These are phyloP conservation scores for Scytalidium sp. DNA, from an alignment of 2,329 filamentous ascomycete genomes.

Conservation along the genomic window DNA sequence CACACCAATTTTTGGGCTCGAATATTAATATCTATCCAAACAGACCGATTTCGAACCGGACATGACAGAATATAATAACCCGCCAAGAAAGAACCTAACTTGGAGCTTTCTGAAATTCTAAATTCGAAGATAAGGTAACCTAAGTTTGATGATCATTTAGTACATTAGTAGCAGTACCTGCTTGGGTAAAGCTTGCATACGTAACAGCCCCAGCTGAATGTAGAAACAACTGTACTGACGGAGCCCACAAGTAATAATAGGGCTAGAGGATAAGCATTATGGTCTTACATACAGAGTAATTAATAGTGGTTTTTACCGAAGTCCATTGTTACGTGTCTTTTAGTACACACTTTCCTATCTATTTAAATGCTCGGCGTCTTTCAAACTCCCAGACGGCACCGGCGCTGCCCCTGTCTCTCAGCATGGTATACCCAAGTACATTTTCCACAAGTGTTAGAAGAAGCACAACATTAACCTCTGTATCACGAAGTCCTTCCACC, in stretches of 20 bases:
- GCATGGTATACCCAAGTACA: slow-evolving; percentile 41
- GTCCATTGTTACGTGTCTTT: no score
- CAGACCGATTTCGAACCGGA: slow-evolving; percentile 8
- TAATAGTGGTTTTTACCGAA: no score
- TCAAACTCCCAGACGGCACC: slow-evolving; percentile 31
- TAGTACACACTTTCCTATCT: background rate
- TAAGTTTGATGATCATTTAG: background rate
- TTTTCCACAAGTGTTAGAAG: slow-evolving; percentile 44
- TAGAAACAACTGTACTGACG: no score
- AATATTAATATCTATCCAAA: background rate
- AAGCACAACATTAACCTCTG: slow-evolving; percentile 38
- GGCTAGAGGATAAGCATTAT: no score
- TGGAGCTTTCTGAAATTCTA: background rate
- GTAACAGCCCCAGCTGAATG: no score
- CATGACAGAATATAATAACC: slow-evolving; percentile 1
- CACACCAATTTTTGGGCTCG: background rate
- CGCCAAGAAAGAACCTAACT: background rate
- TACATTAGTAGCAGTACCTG: no score
- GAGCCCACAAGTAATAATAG: no score
- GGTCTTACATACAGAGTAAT: no score
- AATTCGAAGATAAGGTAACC: background rate
- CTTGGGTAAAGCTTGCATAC: no score
- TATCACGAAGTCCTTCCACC: slow-evolving; percentile 32
- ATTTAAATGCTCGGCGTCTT: slow-evolving; percentile 16
- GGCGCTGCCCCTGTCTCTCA: slow-evolving; percentile 28